Conservation (phyloP, 176 grass and related monocot species). For the Stipa capillata region DNA sequence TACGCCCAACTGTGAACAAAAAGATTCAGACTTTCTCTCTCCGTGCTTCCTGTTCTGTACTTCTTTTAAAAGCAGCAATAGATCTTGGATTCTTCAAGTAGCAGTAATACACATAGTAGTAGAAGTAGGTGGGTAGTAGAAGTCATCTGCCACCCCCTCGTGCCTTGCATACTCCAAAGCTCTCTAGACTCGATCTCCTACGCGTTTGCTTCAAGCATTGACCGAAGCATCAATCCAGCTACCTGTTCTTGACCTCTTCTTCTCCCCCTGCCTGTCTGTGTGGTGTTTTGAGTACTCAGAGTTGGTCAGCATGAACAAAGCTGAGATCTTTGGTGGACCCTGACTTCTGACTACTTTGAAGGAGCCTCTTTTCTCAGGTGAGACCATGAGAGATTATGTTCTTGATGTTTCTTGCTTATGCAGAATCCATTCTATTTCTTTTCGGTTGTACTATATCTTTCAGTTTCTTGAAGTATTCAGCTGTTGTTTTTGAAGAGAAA, state of each 20-base stretch:
- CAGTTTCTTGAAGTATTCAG: background rate
- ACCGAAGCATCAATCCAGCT: conserved; percentile 20
- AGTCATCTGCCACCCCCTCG: background rate
- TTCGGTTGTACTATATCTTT: background rate
- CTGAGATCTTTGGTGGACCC: conserved; percentile 5
- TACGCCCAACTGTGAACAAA: conserved; percentile 33
- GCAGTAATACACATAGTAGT: background rate
- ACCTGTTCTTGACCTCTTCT: conserved; percentile 13
- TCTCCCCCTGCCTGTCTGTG: background rate
- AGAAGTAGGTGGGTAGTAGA: conserved; percentile 28
- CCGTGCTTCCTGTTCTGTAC: background rate
- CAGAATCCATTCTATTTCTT: background rate
- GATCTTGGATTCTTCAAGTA: conserved; percentile 49
- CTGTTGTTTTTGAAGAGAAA: background rate
- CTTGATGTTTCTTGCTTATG: background rate
- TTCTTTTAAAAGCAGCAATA: background rate
- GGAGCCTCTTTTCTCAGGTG: conserved; percentile 11
- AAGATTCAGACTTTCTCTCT: background rate
- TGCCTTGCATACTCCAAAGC: conserved; percentile 32
- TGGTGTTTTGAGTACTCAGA: conserved; percentile 14
- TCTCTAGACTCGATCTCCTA: background rate
- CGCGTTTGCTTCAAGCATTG: conserved; percentile 42
- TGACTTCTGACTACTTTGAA: background rate
- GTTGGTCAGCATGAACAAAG: background rate
- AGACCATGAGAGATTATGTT: conserved; percentile 23